Evolutionary conservation across 371 early-diverging fungal species (phyloP), one percentile per base, ranked within the genome.

Genomic region (Thermomucor indicae-seudaticae): DNA sequence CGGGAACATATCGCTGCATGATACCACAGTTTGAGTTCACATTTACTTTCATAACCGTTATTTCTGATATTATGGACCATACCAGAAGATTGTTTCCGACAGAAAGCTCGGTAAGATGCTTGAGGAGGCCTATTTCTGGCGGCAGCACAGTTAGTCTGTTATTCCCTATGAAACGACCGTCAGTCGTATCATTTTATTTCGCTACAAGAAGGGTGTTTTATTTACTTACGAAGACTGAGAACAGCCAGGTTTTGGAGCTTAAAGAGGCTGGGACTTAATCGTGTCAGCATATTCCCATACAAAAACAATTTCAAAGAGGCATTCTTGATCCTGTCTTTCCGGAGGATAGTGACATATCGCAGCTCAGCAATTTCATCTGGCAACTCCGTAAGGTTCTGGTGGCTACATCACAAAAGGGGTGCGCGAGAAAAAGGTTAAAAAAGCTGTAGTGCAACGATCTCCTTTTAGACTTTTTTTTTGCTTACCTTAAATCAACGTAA

Each of bases 1-100:
- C 57, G 10, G 75, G 75, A 29, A 74, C 37, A 46, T 45, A 46
- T 37, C 46, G 29, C 73, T 72, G 41, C 31, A 49, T 14, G 47
- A 43, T 38, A 22, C 14, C 17, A 24, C 6, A 38, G n/a, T 2
- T 8, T 37, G 30, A 25, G 31, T 28, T 10, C 7, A 8, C 20
- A 32, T 28, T 42, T 31, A 29, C 7, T 37, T 48, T 46, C 20
- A 23, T 42, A 60, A 39, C 19, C 10, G 7, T 25, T n/a, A 22
- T 6, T 25, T n/a, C n/a, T n/a, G n/a, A n/a, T n/a, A n/a, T n/a
- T n/a, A n/a, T n/a, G n/a, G n/a, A n/a, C n/a, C 28, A 53, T 70
- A 81, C 81, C 59, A 81, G 41, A 12, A 63, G 51, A 40, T 81
- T 81, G 41, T 79, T 79, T 6, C 81, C 81, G n/a, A 81, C 31